These are phyloP conservation scores for Senna siamea DNA, from an alignment of 306 rosid genomes.

Conservation along the genomic window DNA sequence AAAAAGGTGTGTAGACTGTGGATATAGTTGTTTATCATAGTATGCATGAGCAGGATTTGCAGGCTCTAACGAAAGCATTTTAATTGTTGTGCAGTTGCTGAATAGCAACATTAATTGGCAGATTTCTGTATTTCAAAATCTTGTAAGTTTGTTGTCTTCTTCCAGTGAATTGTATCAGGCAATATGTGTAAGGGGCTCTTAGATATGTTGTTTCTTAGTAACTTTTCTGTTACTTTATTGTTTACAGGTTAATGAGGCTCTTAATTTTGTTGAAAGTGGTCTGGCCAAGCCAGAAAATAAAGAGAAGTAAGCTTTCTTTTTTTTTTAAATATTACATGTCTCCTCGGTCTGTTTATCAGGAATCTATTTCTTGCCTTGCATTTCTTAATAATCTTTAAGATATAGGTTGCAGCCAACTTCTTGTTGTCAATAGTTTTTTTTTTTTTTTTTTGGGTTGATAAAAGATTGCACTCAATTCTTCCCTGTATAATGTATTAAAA, in stretches of 20 bases:
- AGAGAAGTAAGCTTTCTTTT: conserved; percentile 61
- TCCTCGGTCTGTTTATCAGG: conserved; percentile 20
- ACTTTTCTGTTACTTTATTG: conserved; percentile 27
- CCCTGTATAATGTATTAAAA: neutral
- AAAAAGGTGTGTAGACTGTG: conserved; percentile 65
- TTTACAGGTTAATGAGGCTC: conserved; percentile 73
- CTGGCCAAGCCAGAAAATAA: conserved; percentile 53
- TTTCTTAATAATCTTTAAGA: conserved; percentile 21
- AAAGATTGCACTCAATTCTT: conserved; percentile 7
- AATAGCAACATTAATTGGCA: conserved; percentile 66
- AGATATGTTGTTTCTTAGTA: conserved; percentile 23
- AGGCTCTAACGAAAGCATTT: conserved; percentile 41
- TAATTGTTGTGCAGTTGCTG: conserved; percentile 65
- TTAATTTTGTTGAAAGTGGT: conserved; percentile 53
- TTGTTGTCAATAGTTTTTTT: conserved; percentile 8
- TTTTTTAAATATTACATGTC: conserved; percentile 7
- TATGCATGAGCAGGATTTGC: conserved; percentile 6
- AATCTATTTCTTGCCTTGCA: conserved; percentile 13
- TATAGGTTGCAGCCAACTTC: conserved; percentile 25
- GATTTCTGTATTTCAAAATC: conserved; percentile 52
- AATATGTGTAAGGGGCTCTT: conserved; percentile 8
- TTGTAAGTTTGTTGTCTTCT: conserved; percentile 57
- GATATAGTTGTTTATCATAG: conserved; percentile 22
- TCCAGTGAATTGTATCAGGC: conserved; percentile 14
- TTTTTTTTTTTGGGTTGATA: conserved; percentile 32